These are phyloP conservation scores for Metarhizium anisopliae DNA, from an alignment of 2,329 filamentous ascomycete species.

Conservation along the genomic window DNA sequence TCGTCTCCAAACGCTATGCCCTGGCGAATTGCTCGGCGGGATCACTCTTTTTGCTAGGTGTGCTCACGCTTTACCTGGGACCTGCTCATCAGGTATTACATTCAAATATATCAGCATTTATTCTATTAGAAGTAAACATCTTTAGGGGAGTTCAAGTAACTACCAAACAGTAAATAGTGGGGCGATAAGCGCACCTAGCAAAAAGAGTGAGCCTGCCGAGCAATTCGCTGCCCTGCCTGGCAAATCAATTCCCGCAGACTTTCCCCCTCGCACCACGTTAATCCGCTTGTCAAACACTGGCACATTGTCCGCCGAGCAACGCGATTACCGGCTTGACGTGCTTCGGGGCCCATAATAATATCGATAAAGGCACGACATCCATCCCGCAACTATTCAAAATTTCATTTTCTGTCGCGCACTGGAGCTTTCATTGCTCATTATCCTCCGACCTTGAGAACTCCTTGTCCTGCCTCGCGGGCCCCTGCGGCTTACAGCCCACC, in stretches of 20 bases:
- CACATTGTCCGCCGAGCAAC: not conserved
- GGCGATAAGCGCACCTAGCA: too few species aligned
- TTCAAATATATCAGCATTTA: too few species aligned
- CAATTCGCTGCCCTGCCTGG: too few species aligned
- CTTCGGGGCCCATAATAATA: conserved; percentile 1
- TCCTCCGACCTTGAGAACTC: not conserved
- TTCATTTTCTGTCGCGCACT: not conserved
- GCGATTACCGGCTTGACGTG: not conserved
- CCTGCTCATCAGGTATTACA: too few species aligned
- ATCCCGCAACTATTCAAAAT: not conserved
- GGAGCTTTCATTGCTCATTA: not conserved
- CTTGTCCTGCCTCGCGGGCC: not conserved
- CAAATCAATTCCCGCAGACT: not conserved
- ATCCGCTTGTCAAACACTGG: not conserved
- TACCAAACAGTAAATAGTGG: too few species aligned
- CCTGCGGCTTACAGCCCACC: not conserved
- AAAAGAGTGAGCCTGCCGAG: too few species aligned
- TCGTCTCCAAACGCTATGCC: too few species aligned
- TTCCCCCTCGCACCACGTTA: not conserved
- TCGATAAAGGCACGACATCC: conserved; percentile 1
- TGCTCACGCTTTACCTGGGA: too few species aligned
- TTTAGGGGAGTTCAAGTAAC: too few species aligned
- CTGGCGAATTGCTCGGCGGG: too few species aligned
- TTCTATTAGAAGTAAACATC: too few species aligned
- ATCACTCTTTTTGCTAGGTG: too few species aligned